Evolutionary conservation across 2,329 filamentous ascomycete genomes (phyloP), one percentile per base, ranked within the genome.

Genomic region (Dactylellina leptospora): DNA sequence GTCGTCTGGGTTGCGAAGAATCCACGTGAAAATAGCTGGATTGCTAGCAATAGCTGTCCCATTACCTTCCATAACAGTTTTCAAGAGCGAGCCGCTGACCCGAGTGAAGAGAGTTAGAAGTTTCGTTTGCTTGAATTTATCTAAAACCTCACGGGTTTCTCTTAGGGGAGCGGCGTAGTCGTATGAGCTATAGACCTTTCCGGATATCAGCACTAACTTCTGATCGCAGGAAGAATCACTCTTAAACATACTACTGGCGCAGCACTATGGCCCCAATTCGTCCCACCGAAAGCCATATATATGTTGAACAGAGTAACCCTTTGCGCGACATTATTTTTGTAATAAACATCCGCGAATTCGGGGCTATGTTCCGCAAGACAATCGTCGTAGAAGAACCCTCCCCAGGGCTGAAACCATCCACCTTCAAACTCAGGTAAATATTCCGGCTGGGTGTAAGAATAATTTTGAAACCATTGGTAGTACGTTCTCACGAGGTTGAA

Each of bases 401-500:
- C 83, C 83, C 84, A 85, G 4, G 82, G 80, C 13, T 82, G 82
- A 64, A 85, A 84, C 75, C 79, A 84, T 0, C 84, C 84, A 1
- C 82, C 83, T 75, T 85, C 81, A 28, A 85, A 85, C 74, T 85
- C 84, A 4, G 84, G 81, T 0, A 85, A 74, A 61, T 81, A 85
- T 51, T 81, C 80, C 0, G 84, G 84, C 74, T 86, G 84, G 0
- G 83, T 84, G 48, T 78, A 82, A 0, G 83, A 83, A 58, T 84
- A 84, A 47, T 84, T 82, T 22, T 82, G 80, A 70, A 86, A 86
- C 83, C 84, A 85, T 72, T 85, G 82, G 66, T 83, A 83, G 74
- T 86, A 86, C 2, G 80, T 85, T 18, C 83, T 80, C 1, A 84
- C 80, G 0, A 85, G 76, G 23, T 79, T 82, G 75, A 84, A 85